Evolutionary conservation across 768 basidiomycete species (phyloP).

Genomic region (Tubosaeta sp.): DNA sequence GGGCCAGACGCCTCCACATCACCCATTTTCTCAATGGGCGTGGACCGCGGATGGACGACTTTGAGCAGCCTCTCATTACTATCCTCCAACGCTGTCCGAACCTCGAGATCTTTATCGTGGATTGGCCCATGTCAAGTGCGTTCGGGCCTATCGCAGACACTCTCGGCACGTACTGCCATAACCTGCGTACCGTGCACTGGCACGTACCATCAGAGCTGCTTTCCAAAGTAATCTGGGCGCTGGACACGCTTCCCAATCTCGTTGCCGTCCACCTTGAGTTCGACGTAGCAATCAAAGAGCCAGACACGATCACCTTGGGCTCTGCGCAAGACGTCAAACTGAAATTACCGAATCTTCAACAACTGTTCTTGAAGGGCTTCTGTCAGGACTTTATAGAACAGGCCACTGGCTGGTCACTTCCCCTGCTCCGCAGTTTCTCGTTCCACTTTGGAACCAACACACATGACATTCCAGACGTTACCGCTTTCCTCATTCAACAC

Average conservation of each 20-base stretch:
- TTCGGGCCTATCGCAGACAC: conserved; percentile 66
- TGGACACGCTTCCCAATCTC: conserved; percentile 57
- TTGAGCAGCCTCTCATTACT: conserved; percentile 51
- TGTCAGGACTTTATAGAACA: conserved; percentile 68
- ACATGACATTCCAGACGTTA: conserved; percentile 52
- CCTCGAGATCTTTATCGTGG: conserved; percentile 67
- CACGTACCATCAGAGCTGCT: conserved; percentile 51
- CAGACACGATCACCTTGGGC: conserved; percentile 53
- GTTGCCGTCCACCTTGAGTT: conserved; percentile 57
- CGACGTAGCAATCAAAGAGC: conserved; percentile 22
- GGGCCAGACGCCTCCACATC: conserved; percentile 69
- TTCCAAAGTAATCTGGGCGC: conserved; percentile 68
- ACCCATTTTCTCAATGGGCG: conserved; percentile 44
- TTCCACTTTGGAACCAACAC: conserved; percentile 41
- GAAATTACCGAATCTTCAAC: conserved; percentile 50
- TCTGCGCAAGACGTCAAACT: conserved; percentile 56
- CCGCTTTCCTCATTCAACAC: conserved; percentile 56
- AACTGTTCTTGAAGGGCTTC: conserved; percentile 59
- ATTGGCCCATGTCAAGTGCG: conserved; percentile 55
- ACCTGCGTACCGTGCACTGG: conserved; percentile 60
- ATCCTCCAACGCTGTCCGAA: conserved; percentile 67
- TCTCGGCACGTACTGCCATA: conserved; percentile 46
- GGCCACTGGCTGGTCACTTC: conserved; percentile 61
- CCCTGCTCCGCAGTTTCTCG: conserved; percentile 53
- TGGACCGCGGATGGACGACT: conserved; percentile 41